Conservation (phyloP, 805 yeast species). For the Nakazawaea siamensis region DNA sequence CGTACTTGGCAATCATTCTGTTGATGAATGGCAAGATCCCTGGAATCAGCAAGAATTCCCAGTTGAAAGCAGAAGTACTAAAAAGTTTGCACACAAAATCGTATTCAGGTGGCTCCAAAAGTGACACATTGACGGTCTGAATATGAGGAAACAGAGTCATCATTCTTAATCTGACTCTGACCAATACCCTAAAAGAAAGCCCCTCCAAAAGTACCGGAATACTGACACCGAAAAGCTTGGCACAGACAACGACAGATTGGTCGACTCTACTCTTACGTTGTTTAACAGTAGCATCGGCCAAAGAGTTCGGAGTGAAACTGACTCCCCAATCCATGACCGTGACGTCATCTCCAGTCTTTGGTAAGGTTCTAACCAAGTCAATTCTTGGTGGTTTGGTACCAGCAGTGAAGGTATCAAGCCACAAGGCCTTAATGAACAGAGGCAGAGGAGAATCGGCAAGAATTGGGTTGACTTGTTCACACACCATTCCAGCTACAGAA, state of each 20-base stretch:
- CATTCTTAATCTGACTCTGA: constrained; percentile 81
- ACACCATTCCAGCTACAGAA: constrained; percentile 73
- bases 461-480: constrained; percentile 78
- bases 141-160: constrained; percentile 89
- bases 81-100: constrained; percentile 73
- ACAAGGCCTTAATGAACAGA: constrained; percentile 69
- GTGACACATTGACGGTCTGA: constrained; percentile 79
- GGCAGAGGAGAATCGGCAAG: constrained; percentile 76
- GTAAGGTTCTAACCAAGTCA: constrained; percentile 82
- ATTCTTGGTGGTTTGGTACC: constrained; percentile 96
- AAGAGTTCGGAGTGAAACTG: constrained; percentile 87
- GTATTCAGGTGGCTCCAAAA: constrained; percentile 80
- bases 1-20: constrained; percentile 77
- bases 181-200: constrained; percentile 64
- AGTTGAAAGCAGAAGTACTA: constrained; percentile 77
- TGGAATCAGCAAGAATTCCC: constrained; percentile 84
- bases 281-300: constrained; percentile 76
- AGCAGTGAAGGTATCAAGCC: constrained; percentile 82
- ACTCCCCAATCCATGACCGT: constrained; percentile 98
- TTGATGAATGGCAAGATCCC: constrained; percentile 78
- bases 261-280: constrained; percentile 81
- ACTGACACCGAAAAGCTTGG: constrained; percentile 73
- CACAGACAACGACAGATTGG: constrained; percentile 71
- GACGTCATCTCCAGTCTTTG: constrained; percentile 83
- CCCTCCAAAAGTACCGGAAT: constrained; percentile 77